Conservation (phyloP, 1,284 basidiomycete genomes). For the Austroboletus novae-zelandiae region DNA sequence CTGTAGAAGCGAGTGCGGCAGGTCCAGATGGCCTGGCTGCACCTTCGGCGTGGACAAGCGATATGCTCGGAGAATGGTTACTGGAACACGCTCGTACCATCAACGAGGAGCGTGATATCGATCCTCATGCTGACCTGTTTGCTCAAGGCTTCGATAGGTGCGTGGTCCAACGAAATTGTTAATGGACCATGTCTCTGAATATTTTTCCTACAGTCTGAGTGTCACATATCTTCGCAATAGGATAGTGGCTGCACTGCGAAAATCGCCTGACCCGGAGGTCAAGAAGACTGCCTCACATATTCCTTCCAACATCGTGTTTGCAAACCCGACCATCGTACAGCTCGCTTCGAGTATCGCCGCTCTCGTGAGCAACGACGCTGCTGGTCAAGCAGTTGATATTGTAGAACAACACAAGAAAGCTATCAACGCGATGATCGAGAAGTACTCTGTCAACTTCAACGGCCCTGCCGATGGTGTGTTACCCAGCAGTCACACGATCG, state of each 20-base stretch:
- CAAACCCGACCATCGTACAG: slow-evolving; percentile 23
- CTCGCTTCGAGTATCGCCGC: slow-evolving; percentile 16
- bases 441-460: slow-evolving; percentile 21
- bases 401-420: slow-evolving; percentile 10
- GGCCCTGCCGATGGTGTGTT: slow-evolving; percentile 12
- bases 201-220: slow-evolving; percentile 23
- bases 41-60: slow-evolving; percentile 23
- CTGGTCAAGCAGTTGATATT: not conserved
- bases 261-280: slow-evolving; percentile 15
- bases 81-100: slow-evolving; percentile 25
- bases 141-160: slow-evolving; percentile 38
- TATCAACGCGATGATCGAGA: slow-evolving; percentile 28
- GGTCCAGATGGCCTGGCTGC: slow-evolving; percentile 12
- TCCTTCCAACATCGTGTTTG: slow-evolving; percentile 24
- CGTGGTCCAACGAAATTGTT: not conserved
- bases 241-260: slow-evolving; percentile 28
- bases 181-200: not conserved
- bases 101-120: slow-evolving; percentile 13
- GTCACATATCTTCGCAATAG: slow-evolving; percentile 36
- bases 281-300: slow-evolving; percentile 8
- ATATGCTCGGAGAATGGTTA: slow-evolving; percentile 29
- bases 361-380: not conserved
- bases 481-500: slow-evolving; percentile 1
- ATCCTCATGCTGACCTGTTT: slow-evolving; percentile 29
- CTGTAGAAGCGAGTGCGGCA: too few relatives aligned